Percentiles rank a stretch among this genome's conserved stretches.
These are phyloP conservation scores for Globisporangium okanoganense DNA, from an alignment of 352 stramenopile genomes.

Conservation along the genomic window DNA sequence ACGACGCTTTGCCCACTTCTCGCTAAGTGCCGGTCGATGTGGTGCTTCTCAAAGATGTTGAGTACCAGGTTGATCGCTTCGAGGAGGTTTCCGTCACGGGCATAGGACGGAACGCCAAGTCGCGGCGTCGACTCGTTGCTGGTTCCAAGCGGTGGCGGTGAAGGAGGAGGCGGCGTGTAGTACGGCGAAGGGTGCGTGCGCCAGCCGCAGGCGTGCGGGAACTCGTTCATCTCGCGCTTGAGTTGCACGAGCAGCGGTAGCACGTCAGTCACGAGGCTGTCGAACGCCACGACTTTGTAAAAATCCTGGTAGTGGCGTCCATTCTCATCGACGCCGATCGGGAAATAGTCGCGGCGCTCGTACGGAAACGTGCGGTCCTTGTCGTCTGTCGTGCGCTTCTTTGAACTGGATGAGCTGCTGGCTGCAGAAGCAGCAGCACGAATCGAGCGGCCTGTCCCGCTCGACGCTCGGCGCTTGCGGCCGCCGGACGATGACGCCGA, in stretches of 20 bases:
- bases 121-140: slow-evolving; percentile 15
- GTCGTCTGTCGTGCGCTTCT: slow-evolving; percentile 21
- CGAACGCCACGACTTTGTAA: slow-evolving; percentile 82
- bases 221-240: slow-evolving; percentile 77
- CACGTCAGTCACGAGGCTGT: slow-evolving; percentile 67
- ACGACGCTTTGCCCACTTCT: slow-evolving; percentile 96
- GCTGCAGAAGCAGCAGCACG: not conserved
- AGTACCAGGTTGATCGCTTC: slow-evolving; percentile 98
- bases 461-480: slow-evolving; percentile 12
- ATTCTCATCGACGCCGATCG: slow-evolving; percentile 71
- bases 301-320: slow-evolving; percentile 82
- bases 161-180: slow-evolving; percentile 21
- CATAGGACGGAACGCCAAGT: slow-evolving; percentile 55
- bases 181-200: slow-evolving; percentile 33
- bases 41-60: slow-evolving; percentile 99
- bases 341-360: slow-evolving; percentile 54
- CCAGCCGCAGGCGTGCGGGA: slow-evolving; percentile 70
- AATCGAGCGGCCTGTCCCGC: slow-evolving; percentile 4
- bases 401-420: slow-evolving; percentile 1
- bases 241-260: slow-evolving; percentile 62
- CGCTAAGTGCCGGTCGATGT: slow-evolving; percentile 96
- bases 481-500: slow-evolving; percentile 4
- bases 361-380: slow-evolving; percentile 63
- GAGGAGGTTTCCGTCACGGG: slow-evolving; percentile 92
- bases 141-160: not conserved